These are phyloP conservation scores for Pyricularia grisea DNA, from an alignment of 2,329 filamentous ascomycete species.

Conservation along the genomic window DNA sequence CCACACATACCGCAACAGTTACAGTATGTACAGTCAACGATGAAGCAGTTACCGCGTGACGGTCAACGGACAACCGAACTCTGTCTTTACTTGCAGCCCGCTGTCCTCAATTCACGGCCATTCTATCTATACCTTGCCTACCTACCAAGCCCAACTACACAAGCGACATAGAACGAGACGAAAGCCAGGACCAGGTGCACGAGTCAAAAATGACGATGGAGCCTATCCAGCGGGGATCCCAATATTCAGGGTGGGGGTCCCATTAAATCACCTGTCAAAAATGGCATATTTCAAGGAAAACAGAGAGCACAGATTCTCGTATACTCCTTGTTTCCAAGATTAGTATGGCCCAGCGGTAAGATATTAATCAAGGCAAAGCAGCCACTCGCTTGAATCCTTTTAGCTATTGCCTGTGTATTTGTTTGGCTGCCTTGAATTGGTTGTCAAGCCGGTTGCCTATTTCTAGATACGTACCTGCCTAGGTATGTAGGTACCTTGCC, in stretches of 20 bases:
- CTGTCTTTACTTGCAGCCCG: not conserved
- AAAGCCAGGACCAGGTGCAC: not conserved
- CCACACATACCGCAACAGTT: not conserved
- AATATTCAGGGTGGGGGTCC: not conserved
- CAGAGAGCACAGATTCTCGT: not conserved
- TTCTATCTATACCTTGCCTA: not conserved
- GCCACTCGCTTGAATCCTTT: not conserved
- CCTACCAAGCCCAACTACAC: no score
- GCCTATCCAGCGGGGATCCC: not conserved
- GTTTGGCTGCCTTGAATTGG: not conserved
- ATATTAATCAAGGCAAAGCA: not conserved
- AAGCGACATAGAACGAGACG: not conserved
- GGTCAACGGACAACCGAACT: not conserved
- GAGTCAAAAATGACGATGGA: not conserved
- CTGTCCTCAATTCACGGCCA: not conserved
- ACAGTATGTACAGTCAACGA: not conserved
- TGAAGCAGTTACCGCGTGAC: not conserved
- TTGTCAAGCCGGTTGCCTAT: not conserved
- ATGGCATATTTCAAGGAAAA: not conserved
- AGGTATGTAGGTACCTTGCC: not conserved
- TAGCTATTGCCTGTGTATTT: not conserved
- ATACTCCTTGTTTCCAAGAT: not conserved
- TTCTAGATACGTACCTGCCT: no score
- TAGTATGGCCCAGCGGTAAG: not conserved
- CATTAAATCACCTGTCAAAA: not conserved